phyloP scores from a whole-genome alignment of 768 basidiomycete species.

The Boletus coccyginus region DNA sequence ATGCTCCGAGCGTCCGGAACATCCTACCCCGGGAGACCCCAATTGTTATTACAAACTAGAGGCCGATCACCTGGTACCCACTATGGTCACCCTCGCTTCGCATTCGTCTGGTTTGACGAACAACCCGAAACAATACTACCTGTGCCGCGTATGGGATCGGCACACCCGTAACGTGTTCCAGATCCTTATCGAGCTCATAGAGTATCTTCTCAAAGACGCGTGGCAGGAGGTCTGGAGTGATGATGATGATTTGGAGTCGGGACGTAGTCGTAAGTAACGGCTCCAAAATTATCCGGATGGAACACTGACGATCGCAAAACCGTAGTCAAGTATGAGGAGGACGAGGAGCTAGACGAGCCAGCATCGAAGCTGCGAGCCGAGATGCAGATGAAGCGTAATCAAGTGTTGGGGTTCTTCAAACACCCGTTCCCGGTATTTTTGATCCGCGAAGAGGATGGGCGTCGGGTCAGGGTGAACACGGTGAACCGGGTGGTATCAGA shows the following conservation, averaged over 20 bases:
- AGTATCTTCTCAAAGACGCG: slow-evolving; percentile 7
- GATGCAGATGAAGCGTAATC: slow-evolving; percentile 16
- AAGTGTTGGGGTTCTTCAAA: slow-evolving; percentile 17
- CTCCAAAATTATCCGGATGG: neutral
- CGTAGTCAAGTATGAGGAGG: neutral
- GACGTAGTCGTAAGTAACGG: slow-evolving; percentile 2
- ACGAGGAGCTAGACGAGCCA: neutral
- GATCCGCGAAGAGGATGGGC: slow-evolving; percentile 11
- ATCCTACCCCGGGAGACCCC: neutral
- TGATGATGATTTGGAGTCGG: neutral
- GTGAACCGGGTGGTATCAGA: slow-evolving; percentile 5
- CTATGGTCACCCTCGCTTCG: slow-evolving; percentile 6
- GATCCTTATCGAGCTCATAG: slow-evolving; percentile 16
- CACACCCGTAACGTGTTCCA: slow-evolving; percentile 12
- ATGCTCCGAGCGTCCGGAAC: slow-evolving; percentile 2
- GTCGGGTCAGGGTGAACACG: slow-evolving; percentile 18
- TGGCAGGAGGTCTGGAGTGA: neutral
- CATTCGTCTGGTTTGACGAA: neutral
- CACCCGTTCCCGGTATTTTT: slow-evolving; percentile 16
- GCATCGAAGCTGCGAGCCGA: slow-evolving; percentile 9
- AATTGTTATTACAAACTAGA: slow-evolving; percentile 13
- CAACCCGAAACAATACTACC: slow-evolving; percentile 10
- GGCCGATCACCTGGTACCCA: slow-evolving; percentile 8
- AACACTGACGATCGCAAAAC: slow-evolving; percentile 2
- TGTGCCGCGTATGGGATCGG: slow-evolving; percentile 24